A percentile compares a stretch with the other conserved stretches of the same genome.
Evolutionary conservation across 257 asterid species (phyloP).

Genomic region (Ballota nigra): DNA sequence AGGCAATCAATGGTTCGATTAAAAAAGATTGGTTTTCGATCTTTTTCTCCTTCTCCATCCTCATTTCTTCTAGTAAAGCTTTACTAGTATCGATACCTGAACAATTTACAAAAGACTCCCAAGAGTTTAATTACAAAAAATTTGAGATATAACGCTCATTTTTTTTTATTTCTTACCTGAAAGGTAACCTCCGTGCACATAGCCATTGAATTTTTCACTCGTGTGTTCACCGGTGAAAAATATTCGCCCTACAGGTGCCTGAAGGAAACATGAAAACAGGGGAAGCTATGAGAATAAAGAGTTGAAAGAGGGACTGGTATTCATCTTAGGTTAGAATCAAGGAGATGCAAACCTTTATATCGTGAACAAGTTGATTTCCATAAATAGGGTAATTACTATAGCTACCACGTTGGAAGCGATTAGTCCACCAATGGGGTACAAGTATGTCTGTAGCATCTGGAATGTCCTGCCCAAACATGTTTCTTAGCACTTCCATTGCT

Average conservation of each 20-base stretch:
- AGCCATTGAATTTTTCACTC: conserved; percentile 78
- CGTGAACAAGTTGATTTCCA: conserved; percentile 53
- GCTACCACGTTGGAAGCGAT: conserved; percentile 89
- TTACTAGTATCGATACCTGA: conserved; percentile 76
- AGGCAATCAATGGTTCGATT: conserved; percentile 56
- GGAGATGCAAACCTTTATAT: conserved; percentile 55
- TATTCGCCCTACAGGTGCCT: conserved; percentile 88
- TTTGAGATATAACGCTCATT: background rate
- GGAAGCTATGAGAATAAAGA: background rate
- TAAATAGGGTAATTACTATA: conserved; percentile 82
- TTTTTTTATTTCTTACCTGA: conserved; percentile 51
- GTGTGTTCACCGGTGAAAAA: conserved; percentile 95
- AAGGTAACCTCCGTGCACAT: conserved; percentile 91
- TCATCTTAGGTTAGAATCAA: background rate
- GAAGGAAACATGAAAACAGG: conserved; percentile 23
- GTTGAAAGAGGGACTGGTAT: background rate
- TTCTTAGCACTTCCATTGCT: conserved; percentile 87
- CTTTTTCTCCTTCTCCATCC: conserved; percentile 44
- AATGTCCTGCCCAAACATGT: conserved; percentile 78
- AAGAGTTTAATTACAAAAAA: background rate
- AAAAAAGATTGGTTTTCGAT: conserved; percentile 52
- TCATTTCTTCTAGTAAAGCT: conserved; percentile 65
- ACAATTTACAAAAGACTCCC: background rate
- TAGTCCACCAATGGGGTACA: conserved; percentile 97
- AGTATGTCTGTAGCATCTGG: conserved; percentile 73